Conservation (phyloP, 2,329 filamentous ascomycete species). For the Monosporascus ibericus region DNA sequence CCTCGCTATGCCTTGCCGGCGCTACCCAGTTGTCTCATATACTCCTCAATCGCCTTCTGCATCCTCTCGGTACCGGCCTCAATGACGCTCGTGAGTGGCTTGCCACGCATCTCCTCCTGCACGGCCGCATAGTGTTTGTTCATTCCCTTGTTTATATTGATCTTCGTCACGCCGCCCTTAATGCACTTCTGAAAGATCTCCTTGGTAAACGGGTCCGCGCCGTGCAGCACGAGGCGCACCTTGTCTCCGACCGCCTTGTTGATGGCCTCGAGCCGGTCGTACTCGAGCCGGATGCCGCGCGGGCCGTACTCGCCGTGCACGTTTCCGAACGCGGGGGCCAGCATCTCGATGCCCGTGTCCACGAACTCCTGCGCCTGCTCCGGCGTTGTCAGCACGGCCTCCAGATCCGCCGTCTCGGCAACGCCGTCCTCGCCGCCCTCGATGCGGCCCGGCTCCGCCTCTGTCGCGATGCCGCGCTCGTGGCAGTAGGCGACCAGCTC, state of each 20-base stretch:
- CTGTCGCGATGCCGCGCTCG: conserved; percentile 58
- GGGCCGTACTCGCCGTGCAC: conserved; percentile 62
- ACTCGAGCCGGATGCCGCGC: conserved; percentile 30
- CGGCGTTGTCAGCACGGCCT: conserved; percentile 50
- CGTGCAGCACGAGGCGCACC: conserved; percentile 42
- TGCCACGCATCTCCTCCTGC: conserved; percentile 38
- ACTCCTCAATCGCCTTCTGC: conserved; percentile 42
- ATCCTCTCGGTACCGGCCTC: conserved; percentile 40
- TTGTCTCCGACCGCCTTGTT: conserved; percentile 36
- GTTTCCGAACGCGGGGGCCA: conserved; percentile 64
- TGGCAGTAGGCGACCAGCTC: conserved; percentile 60
- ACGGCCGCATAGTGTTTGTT: conserved; percentile 40
- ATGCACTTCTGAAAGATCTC: conserved; percentile 40
- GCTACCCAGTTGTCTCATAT: conserved; percentile 39
- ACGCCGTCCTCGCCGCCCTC: conserved; percentile 63
- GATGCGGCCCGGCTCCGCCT: conserved; percentile 66
- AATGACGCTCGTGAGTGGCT: conserved; percentile 41
- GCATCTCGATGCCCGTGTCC: conserved; percentile 59
- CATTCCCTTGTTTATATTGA: conserved; percentile 48
- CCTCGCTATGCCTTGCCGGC: conserved; percentile 33
- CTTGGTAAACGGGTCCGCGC: conserved; percentile 41
- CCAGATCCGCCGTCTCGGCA: conserved; percentile 40
- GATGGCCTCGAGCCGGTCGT: conserved; percentile 28
- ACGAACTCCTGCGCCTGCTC: conserved; percentile 61
- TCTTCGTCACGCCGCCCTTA: conserved; percentile 38